These are phyloP conservation scores for Avena atlantica DNA, from an alignment of 176 grass and related monocot genomes.

Conservation along the genomic window DNA sequence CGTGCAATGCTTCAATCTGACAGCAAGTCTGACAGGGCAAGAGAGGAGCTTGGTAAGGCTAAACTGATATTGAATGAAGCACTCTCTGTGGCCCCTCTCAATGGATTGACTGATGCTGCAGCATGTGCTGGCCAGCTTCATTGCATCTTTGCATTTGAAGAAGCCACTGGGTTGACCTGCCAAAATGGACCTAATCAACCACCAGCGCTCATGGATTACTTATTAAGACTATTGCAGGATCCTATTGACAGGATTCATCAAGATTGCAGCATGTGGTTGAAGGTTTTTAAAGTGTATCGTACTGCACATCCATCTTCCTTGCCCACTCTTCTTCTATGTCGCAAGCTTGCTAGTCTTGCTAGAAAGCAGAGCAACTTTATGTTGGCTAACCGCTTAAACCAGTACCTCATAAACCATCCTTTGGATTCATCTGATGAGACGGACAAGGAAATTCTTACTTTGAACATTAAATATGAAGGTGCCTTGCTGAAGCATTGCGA, in stretches of 20 bases:
- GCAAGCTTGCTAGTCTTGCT: constrained; percentile 78
- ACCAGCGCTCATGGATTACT: constrained; percentile 60
- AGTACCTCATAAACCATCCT: constrained; percentile 76
- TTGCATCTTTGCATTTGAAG: constrained; percentile 89
- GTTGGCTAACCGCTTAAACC: constrained; percentile 81
- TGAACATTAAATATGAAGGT: constrained; percentile 84
- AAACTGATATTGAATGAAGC: constrained; percentile 89
- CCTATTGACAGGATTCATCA: constrained; percentile 64
- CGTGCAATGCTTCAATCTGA: constrained; percentile 81
- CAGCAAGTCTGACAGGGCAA: constrained; percentile 52
- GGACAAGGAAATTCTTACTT: constrained; percentile 67
- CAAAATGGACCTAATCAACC: constrained; percentile 55
- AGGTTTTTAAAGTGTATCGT: constrained; percentile 83
- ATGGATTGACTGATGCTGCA: constrained; percentile 74
- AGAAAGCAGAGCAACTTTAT: constrained; percentile 89
- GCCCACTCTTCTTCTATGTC: constrained; percentile 73
- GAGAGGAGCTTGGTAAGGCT: constrained; percentile 74
- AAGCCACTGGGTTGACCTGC: constrained; percentile 54
- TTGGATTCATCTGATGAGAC: constrained; percentile 52
- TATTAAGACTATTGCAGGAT: constrained; percentile 60
- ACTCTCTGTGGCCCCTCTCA: constrained; percentile 80
- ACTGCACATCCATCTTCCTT: constrained; percentile 70
- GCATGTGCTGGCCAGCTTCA: constrained; percentile 80
- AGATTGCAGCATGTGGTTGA: constrained; percentile 94
- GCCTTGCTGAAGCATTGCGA: constrained; percentile 80